phyloP scores from a whole-genome alignment of 495 filamentous ascomycete genomes.

The Xylaria telfairii region DNA sequence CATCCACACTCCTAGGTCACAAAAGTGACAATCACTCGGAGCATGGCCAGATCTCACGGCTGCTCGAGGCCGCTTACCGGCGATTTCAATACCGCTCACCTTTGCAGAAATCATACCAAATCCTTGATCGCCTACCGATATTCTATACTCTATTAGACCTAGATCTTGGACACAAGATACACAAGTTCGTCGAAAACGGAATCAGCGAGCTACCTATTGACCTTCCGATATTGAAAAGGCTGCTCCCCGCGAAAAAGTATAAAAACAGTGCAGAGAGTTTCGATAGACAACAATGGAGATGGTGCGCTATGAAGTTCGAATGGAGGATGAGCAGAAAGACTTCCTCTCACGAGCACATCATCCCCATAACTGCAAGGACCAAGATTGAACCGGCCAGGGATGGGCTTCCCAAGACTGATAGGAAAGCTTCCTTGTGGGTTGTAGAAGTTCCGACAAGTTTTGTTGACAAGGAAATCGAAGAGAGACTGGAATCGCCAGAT shows the following conservation, averaged over 20 bases:
- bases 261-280: background rate
- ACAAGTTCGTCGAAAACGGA: conserved; percentile 12
- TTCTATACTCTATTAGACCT: conserved; percentile 16
- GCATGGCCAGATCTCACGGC: conserved; percentile 11
- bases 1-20: background rate
- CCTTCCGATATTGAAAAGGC: background rate
- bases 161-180: conserved; percentile 19
- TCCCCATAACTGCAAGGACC: conserved; percentile 7
- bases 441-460: conserved; percentile 7
- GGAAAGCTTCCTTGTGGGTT: conserved; percentile 6
- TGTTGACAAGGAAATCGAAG: background rate
- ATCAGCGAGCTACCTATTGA: conserved; percentile 8
- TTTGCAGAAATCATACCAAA: conserved; percentile 7
- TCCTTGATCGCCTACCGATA: conserved; percentile 18
- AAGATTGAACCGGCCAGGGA: conserved; percentile 10
- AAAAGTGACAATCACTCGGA: background rate
- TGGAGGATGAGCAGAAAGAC: conserved; percentile 9
- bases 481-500: background rate
- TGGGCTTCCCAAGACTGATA: conserved; percentile 10
- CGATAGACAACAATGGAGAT: conserved; percentile 16
- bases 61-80: conserved; percentile 10
- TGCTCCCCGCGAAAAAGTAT: background rate
- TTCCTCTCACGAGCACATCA: conserved; percentile 2
- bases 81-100: background rate
- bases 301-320: conserved; percentile 15